phyloP scores from a whole-genome alignment of 2,329 filamentous ascomycete genomes.

The Ophiostoma angusticollis region DNA sequence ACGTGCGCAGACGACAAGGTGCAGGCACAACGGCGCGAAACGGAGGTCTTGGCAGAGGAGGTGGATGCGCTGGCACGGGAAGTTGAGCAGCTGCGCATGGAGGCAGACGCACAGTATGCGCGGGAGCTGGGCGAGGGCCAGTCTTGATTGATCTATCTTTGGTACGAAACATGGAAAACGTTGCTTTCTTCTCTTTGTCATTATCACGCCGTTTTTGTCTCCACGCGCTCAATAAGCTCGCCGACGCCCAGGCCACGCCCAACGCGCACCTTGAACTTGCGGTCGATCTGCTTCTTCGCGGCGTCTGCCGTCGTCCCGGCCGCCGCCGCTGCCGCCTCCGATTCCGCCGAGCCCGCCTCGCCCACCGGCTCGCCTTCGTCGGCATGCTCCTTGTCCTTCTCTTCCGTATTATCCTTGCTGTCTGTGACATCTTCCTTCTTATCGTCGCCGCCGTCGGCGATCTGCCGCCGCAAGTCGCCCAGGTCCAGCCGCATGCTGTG shows the following conservation, averaged over 20 bases:
- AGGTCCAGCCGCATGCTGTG: conserved; percentile 89
- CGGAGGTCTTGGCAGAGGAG: conserved; percentile 22
- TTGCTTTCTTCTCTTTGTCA: not conserved
- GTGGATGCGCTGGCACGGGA: conserved; percentile 26
- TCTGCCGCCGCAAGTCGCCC: conserved; percentile 39
- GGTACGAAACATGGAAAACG: too few species aligned
- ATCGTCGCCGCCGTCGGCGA: conserved; percentile 31
- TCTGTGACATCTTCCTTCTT: conserved; percentile 24
- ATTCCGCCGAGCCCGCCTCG: conserved; percentile 42
- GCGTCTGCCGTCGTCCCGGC: conserved; percentile 6
- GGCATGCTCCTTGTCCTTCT: conserved; percentile 19
- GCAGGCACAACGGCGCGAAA: conserved; percentile 14
- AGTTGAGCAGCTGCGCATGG: conserved; percentile 26
- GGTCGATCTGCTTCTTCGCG: conserved; percentile 30
- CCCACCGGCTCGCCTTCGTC: conserved; percentile 64
- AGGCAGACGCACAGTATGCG: conserved; percentile 36
- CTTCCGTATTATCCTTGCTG: conserved; percentile 6
- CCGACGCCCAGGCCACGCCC: conserved; percentile 69
- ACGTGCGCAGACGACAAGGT: conserved; percentile 11
- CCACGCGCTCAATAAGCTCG: conserved; percentile 60
- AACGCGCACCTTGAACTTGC: conserved; percentile 75
- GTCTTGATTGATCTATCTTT: too few species aligned
- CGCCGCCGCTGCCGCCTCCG: conserved; percentile 14
- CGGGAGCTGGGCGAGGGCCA: conserved; percentile 26
- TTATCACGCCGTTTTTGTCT: conserved; percentile 30